Evolutionary conservation across 345 rosid genomes (phyloP).

Genomic region (Excoecaria cochinchinensis): DNA sequence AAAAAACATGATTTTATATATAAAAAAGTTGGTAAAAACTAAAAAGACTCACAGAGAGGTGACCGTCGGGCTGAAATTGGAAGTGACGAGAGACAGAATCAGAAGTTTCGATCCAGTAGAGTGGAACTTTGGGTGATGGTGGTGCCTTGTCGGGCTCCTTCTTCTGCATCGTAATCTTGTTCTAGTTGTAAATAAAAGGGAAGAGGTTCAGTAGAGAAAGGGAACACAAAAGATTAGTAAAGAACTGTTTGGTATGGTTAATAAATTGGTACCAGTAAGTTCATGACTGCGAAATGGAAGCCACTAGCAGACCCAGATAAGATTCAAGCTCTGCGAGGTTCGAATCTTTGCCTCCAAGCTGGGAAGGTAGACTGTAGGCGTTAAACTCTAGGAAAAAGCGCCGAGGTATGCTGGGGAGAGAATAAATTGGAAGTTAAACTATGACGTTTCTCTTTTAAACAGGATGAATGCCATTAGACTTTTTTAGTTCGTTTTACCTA

Average conservation of each 20-base stretch:
- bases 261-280: constrained; percentile 22
- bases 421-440: too few species aligned
- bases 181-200: constrained; percentile 1
- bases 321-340: neutral
- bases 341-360: neutral
- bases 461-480: too few species aligned
- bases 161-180: constrained; percentile 19
- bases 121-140: constrained; percentile 21
- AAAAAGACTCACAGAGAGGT: constrained; percentile 54
- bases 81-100: constrained; percentile 64
- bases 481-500: too few species aligned
- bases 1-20: neutral
- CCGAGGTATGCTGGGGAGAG: neutral
- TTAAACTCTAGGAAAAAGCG: neutral
- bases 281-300: constrained; percentile 10
- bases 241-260: neutral
- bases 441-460: neutral
- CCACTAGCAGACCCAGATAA: constrained; percentile 1
- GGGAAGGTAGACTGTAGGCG: neutral
- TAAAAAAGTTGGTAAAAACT: neutral
- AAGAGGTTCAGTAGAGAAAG: neutral
- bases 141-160: constrained; percentile 23
- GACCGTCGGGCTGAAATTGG: constrained; percentile 68
- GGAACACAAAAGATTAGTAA: too few species aligned
- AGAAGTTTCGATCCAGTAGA: constrained; percentile 76